Evolutionary conservation across 2,329 filamentous ascomycete species (phyloP).

Genomic region (Penicillium vulpinum): DNA sequence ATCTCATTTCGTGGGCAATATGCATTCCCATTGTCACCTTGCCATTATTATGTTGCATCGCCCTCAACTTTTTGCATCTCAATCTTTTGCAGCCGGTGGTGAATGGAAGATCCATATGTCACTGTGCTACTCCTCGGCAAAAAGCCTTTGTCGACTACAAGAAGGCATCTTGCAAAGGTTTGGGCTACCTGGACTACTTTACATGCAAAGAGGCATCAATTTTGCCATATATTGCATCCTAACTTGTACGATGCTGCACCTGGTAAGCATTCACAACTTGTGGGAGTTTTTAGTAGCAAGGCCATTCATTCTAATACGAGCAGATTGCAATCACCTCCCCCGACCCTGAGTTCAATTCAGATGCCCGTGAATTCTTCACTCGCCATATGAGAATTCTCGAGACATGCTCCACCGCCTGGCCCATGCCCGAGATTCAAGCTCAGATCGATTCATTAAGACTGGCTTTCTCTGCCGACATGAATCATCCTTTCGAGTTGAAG

Average conservation of each 20-base stretch:
- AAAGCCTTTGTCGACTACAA: slow-evolving; percentile 80
- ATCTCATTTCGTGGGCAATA: slow-evolving; percentile 83
- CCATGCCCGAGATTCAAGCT: slow-evolving; percentile 83
- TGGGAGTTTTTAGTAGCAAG: background rate
- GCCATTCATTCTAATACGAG: slow-evolving; percentile 10
- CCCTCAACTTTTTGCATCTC: slow-evolving; percentile 77
- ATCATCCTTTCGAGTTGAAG: slow-evolving; percentile 85
- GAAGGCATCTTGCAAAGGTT: slow-evolving; percentile 77
- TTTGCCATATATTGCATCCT: slow-evolving; percentile 92
- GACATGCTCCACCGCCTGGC: slow-evolving; percentile 77
- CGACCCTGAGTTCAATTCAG: slow-evolving; percentile 79
- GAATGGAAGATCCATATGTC: slow-evolving; percentile 88
- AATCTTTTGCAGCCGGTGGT: slow-evolving; percentile 68
- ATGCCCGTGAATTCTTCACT: slow-evolving; percentile 85
- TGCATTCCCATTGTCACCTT: slow-evolving; percentile 86
- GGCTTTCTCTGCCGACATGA: slow-evolving; percentile 84
- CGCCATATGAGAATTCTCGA: slow-evolving; percentile 93
- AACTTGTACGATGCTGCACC: slow-evolving; percentile 87
- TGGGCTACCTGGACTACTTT: slow-evolving; percentile 77
- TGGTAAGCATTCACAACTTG: slow-evolving; percentile 63
- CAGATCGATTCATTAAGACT: slow-evolving; percentile 87
- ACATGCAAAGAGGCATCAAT: slow-evolving; percentile 91
- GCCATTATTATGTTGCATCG: slow-evolving; percentile 83
- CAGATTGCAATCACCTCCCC: slow-evolving; percentile 91
- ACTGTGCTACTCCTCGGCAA: slow-evolving; percentile 80